A percentile compares a stretch with the other conserved stretches of the same genome.
These are phyloP conservation scores for Puccinellia tenuiflora DNA, from an alignment of 176 grass and related monocot genomes.

Conservation along the genomic window DNA sequence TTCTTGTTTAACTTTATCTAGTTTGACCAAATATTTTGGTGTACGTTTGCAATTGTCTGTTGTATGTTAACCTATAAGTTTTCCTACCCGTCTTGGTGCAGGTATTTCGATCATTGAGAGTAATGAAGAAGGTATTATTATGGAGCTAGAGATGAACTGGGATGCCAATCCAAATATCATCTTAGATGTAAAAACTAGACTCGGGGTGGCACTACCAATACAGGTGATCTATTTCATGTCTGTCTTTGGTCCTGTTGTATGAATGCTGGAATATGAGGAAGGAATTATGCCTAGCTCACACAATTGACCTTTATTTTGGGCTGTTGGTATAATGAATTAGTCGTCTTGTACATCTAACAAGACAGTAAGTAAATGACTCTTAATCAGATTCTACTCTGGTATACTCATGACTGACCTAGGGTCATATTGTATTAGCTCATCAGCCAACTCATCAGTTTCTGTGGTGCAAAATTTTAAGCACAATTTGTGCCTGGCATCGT, in stretches of 20 bases:
- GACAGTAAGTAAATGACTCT: not conserved
- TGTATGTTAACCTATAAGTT: not conserved
- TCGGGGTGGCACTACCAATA: slow-evolving; percentile 90
- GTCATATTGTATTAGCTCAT: not conserved
- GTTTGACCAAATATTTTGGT: not conserved
- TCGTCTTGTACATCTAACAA: not conserved
- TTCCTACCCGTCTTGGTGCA: slow-evolving; percentile 25
- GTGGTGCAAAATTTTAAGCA: not conserved
- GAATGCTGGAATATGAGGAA: not conserved
- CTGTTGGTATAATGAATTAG: not conserved
- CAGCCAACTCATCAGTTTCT: not conserved
- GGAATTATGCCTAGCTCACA: slow-evolving; percentile 2
- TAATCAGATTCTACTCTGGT: not conserved
- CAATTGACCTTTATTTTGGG: not conserved
- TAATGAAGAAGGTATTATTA: slow-evolving; percentile 68
- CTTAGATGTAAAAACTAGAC: slow-evolving; percentile 86
- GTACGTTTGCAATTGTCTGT: not conserved
- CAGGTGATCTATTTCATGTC: slow-evolving; percentile 50
- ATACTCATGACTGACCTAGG: not conserved
- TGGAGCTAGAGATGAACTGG: slow-evolving; percentile 97
- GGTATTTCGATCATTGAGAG: slow-evolving; percentile 88
- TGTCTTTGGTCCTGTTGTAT: slow-evolving; percentile 7
- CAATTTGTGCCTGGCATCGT: not conserved
- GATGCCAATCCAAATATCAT: slow-evolving; percentile 95
- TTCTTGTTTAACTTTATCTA: slow-evolving; percentile 9